These are phyloP conservation scores for Solanum etuberosum DNA, from an alignment of 257 asterid genomes.

Conservation along the genomic window DNA sequence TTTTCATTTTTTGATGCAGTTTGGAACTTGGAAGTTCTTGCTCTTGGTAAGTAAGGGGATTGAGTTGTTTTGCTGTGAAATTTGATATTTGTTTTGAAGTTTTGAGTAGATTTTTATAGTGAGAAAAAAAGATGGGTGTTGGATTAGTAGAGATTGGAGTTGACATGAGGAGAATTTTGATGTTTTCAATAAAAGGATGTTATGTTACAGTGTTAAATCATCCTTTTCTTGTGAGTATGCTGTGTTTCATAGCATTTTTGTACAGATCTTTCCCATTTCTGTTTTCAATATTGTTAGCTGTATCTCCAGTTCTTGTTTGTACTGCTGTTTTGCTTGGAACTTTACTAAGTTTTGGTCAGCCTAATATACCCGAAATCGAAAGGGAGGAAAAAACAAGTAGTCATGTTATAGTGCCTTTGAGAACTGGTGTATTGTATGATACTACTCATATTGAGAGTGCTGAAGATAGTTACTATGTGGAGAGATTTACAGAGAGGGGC, in stretches of 20 bases:
- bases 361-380: slow-evolving; percentile 66
- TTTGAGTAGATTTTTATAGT: slow-evolving; percentile 6
- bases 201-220: slow-evolving; percentile 52
- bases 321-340: slow-evolving; percentile 88
- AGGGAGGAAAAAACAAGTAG: slow-evolving; percentile 34
- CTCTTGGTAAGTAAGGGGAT: slow-evolving; percentile 10
- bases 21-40: neutral
- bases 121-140: slow-evolving; percentile 35
- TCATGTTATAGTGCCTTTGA: slow-evolving; percentile 24
- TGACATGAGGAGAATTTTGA: slow-evolving; percentile 40
- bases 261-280: slow-evolving; percentile 62
- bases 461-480: slow-evolving; percentile 35
- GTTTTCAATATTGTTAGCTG: slow-evolving; percentile 63
- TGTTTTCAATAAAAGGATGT: slow-evolving; percentile 35
- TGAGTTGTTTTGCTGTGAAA: slow-evolving; percentile 13
- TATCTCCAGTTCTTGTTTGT: slow-evolving; percentile 75
- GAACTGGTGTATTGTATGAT: slow-evolving; percentile 27
- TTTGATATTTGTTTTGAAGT: slow-evolving; percentile 13
- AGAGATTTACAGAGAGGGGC: slow-evolving; percentile 30
- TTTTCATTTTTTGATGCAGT: slow-evolving; percentile 3
- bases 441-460: slow-evolving; percentile 22
- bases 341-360: slow-evolving; percentile 76
- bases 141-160: slow-evolving; percentile 42
- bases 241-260: slow-evolving; percentile 56
- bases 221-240: slow-evolving; percentile 60